Base-by-base conservation (phyloP, 352 stramenopile species). In the Peronospora belbahrii region DNA sequence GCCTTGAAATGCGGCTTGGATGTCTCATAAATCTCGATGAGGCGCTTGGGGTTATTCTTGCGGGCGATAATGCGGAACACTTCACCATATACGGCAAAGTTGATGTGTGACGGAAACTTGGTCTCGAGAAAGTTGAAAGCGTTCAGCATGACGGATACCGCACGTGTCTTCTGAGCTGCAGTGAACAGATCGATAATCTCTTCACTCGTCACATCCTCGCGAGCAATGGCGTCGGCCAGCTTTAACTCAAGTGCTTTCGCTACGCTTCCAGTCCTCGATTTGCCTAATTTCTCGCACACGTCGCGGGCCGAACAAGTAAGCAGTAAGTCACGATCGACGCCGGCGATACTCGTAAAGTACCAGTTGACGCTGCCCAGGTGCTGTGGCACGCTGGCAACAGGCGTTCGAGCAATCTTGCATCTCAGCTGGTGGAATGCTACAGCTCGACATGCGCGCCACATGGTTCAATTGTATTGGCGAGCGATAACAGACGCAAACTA, bases 71-170 rank as follows among this genome's bases (percentile, higher is more conserved):
- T 59, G 35, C 74, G 74, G 37, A 80, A 85, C 2, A 83, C 35
- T 31, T 83, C 70, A 34, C 70, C 70, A 42, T 80, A 82, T 42
- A 85, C 75, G 45, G 68, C 38, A 58, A 83, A 82, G 42, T 71
- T 59, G 22, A 85, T 75, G 35, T 71, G 56, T 15, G 62, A 45
- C 23, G 70, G 63, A 31, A 58, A 78, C 5, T 66, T 70, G 7
- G 51, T 15, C 7, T 74, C 52, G 37, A 85, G 46, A 62, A 73
- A 80, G 7, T 49, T 35, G 28, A 79, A 81, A 23, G 67, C 57
- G 42, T 67, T 46, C 30, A 86, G 23, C 68, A 86, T 80, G 43
- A 76, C 66, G 20, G 52, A 39, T 14, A 58, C 38, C 2, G 65
- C 57, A 14, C 60, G 60, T 4, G 66, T 79, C 54, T 82, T 82